Base-by-base conservation (phyloP, 768 basidiomycete genomes). In the Termitomyces sp. region DNA sequence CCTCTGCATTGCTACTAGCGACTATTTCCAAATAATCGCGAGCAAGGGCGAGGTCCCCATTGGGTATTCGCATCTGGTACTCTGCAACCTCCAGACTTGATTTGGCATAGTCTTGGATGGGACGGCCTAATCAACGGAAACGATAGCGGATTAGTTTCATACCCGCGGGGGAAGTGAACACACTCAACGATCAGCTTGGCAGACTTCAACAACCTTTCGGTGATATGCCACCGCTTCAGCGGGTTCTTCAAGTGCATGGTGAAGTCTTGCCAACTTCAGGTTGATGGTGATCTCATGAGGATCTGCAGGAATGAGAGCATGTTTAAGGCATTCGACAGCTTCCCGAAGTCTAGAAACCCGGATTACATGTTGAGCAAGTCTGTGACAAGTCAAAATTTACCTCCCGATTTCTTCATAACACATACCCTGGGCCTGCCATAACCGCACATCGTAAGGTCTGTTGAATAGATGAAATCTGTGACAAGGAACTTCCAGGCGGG, bases 341-440 rank as follows among this genome's bases (percentile, higher is more conserved):
- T 98, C 96, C 61, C 88, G 83, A 50, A 83, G 81, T 72, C 96
- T 96, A 68, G 32, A 56, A 60, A 57, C 53, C 58, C 38, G 8
- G 12, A 22, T 55, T 28, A 35, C n/a, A 35, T 22, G 42, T 22
- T 38, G 28, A 32, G 8, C 18, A 48, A 50, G 50, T 12, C 13
- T 44, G 22, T 9, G 28, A 45, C 46, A 20, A 50, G 16, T 51
- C 33, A 46, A 60, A 40, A 72, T 82, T 64, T 67, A 92, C 95
- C 88, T 81, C 69, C 90, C 88, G 66, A 97, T 86, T 70, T 94
- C 92, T 73, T 96, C 92, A 73, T 98, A 98, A 67, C 95, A 96
- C 67, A 88, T 86, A 5, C 91, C 96, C 67, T 97, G 86, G 8
- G 95, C 95, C 67, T 93, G 91, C 97, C 97, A 98, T 75, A 98